Conservation (phyloP, 805 yeast species). For the Myxozyma nipponensis region DNA sequence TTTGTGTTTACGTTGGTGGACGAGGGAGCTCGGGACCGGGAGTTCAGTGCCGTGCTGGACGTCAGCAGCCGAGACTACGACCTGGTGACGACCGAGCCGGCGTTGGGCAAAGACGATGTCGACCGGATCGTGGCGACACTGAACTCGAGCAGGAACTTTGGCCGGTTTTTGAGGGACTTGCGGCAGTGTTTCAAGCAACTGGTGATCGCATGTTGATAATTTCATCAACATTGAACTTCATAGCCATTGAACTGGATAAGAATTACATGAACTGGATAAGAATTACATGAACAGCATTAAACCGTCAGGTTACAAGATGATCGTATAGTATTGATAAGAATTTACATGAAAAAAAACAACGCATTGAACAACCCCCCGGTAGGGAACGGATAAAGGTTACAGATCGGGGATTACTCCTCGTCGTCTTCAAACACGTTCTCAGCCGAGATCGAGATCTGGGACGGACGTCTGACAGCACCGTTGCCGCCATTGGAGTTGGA, state of each 20-base stretch:
- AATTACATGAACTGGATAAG: too few relatives aligned
- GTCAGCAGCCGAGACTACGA: constrained; percentile 44
- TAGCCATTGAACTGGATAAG: too few relatives aligned
- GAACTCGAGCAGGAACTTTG: constrained; percentile 31
- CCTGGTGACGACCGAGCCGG: constrained; percentile 42
- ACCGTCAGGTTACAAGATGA: neutral
- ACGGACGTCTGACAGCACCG: constrained; percentile 16
- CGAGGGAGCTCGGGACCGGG: constrained; percentile 41
- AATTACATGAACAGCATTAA: too few relatives aligned
- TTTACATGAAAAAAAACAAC: neutral
- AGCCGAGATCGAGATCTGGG: constrained; percentile 10
- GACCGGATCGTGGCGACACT: constrained; percentile 26
- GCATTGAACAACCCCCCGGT: neutral
- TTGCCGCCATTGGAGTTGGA: constrained; percentile 30
- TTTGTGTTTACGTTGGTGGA: constrained; percentile 52
- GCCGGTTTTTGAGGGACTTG: constrained; percentile 32
- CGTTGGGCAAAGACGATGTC: constrained; percentile 32
- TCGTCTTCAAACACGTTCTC: constrained; percentile 13
- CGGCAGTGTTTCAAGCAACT: constrained; percentile 30
- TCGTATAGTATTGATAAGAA: too few relatives aligned
- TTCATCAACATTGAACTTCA: neutral
- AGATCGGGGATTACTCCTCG: constrained; percentile 26
- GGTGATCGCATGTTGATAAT: neutral
- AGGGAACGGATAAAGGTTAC: too few relatives aligned
- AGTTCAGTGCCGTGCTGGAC: constrained; percentile 46